These are phyloP conservation scores for Trichophyton mentagrophytes DNA, from an alignment of 2,329 filamentous ascomycete species.

Conservation along the genomic window DNA sequence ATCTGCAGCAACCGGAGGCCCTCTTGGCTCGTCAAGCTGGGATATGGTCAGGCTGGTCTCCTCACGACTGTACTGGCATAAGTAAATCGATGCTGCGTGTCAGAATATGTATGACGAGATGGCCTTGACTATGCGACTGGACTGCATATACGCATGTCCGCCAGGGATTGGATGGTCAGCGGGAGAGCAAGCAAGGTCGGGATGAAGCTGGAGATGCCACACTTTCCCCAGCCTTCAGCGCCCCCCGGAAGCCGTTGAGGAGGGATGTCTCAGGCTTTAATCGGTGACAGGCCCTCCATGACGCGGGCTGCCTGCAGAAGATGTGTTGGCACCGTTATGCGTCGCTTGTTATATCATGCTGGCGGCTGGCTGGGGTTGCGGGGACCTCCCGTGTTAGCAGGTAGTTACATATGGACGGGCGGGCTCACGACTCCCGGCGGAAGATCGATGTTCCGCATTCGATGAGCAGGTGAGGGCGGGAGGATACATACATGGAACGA, in stretches of 20 bases:
- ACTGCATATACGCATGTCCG: neutral
- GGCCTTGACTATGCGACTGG: slow-evolving; percentile 1
- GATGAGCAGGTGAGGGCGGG: neutral
- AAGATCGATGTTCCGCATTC: neutral
- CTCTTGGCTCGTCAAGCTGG: neutral
- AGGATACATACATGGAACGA: neutral
- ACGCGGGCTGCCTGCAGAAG: slow-evolving; percentile 12
- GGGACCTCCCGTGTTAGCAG: neutral
- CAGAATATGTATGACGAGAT: slow-evolving; percentile 11
- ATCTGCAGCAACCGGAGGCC: slow-evolving; percentile 5
- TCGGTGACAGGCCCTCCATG: neutral
- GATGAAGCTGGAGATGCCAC: slow-evolving; percentile 9
- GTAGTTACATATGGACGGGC: too few relatives aligned
- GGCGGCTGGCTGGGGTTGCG: neutral
- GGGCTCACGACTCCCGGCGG: neutral
- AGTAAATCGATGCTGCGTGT: slow-evolving; percentile 10
- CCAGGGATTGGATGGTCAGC: slow-evolving; percentile 7
- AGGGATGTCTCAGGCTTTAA: neutral
- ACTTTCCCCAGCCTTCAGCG: neutral
- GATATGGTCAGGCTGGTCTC: neutral
- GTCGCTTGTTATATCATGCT: neutral
- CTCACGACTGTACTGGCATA: slow-evolving; percentile 4
- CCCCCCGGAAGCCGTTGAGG: neutral
- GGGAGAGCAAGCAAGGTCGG: slow-evolving; percentile 4
- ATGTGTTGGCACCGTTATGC: slow-evolving; percentile 14